A percentile compares a stretch with the other conserved stretches of the same genome.
phyloP scores from a whole-genome alignment of 257 asterid species.

The Capsicum chinense region DNA sequence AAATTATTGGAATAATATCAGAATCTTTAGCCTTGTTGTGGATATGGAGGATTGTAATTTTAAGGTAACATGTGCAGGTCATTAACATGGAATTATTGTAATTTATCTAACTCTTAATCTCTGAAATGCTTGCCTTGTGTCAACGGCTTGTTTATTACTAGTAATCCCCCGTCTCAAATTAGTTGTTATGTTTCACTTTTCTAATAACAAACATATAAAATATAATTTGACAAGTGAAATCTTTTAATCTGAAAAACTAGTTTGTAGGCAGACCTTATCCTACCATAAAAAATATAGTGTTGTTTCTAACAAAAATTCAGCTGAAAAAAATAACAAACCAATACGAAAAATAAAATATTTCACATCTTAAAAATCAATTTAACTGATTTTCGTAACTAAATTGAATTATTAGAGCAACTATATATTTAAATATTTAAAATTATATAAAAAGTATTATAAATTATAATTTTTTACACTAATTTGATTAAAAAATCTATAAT shows the following conservation, averaged over 20 bases:
- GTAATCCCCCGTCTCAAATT: background rate
- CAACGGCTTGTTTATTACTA: background rate
- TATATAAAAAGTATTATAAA: background rate
- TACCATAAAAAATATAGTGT: no score
- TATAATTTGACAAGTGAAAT: no score
- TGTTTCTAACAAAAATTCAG: no score
- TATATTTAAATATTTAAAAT: background rate
- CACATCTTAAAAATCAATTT: background rate
- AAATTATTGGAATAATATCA: constrained; percentile 13
- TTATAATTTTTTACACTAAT: background rate
- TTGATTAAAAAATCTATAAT: background rate
- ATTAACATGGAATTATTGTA: constrained; percentile 30
- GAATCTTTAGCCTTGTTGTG: constrained; percentile 20
- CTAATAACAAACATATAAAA: background rate
- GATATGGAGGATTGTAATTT: constrained; percentile 28
- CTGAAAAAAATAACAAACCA: no score
- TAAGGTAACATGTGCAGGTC: constrained; percentile 40
- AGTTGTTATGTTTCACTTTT: no score
- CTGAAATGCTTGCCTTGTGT: constrained; percentile 18
- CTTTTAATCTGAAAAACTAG: no score
- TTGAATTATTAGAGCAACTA: background rate
- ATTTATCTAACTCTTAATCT: constrained; percentile 7
- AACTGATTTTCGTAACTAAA: background rate
- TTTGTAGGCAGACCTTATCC: no score
- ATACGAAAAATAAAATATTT: no score